Evolutionary conservation across 2,329 filamentous ascomycete species (phyloP).

Genomic region (Xylaria multiplex): DNA sequence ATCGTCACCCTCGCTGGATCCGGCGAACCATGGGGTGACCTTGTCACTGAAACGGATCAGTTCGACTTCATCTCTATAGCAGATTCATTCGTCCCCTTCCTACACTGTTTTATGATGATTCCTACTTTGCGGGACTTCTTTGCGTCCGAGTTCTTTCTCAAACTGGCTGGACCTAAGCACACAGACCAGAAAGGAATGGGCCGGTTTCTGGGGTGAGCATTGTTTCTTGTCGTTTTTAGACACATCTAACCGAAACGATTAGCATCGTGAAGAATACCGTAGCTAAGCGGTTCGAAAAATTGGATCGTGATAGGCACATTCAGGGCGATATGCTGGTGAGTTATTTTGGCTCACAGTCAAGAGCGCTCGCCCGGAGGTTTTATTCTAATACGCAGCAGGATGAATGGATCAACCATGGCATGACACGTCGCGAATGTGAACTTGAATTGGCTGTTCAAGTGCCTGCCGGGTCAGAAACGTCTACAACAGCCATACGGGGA

Average conservation of each 20-base stretch:
- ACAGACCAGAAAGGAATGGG: slow-evolving; percentile 44
- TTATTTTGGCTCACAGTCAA: not conserved
- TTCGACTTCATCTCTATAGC: slow-evolving; percentile 43
- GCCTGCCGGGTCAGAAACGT: slow-evolving; percentile 42
- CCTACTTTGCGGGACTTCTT: slow-evolving; percentile 41
- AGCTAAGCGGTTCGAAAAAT: slow-evolving; percentile 37
- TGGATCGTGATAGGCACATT: not conserved
- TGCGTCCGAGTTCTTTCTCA: slow-evolving; percentile 40
- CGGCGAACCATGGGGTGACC: slow-evolving; percentile 43
- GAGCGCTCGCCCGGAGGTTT: not conserved
- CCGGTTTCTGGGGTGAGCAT: slow-evolving; percentile 39
- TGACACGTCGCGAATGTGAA: slow-evolving; percentile 43
- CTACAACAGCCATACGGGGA: slow-evolving; percentile 39
- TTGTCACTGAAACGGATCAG: slow-evolving; percentile 41
- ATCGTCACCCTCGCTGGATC: slow-evolving; percentile 42
- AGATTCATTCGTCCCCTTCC: slow-evolving; percentile 39
- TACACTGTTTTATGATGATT: slow-evolving; percentile 42
- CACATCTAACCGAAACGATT: slow-evolving; percentile 9
- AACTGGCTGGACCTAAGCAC: slow-evolving; percentile 39
- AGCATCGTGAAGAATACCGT: slow-evolving; percentile 40
- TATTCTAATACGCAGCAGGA: slow-evolving; percentile 31
- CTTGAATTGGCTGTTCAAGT: slow-evolving; percentile 43
- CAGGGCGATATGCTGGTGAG: slow-evolving; percentile 42
- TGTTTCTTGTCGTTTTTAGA: not conserved
- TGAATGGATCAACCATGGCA: slow-evolving; percentile 43